Conservation (phyloP, 306 rosid genomes). For the Lablab purpureus region DNA sequence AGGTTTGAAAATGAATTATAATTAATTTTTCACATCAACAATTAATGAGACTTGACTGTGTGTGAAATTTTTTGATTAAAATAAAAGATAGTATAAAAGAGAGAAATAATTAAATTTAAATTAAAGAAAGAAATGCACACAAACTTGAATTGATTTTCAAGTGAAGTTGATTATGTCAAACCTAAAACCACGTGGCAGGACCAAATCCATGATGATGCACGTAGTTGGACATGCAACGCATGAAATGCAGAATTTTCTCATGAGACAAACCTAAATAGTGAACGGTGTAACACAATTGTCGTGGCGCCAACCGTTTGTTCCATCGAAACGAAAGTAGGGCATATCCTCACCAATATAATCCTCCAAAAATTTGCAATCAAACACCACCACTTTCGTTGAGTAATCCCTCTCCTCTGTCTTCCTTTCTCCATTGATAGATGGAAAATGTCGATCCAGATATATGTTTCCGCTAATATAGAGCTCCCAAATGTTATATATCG, state of each 20-base stretch:
- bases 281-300: constrained; percentile 52
- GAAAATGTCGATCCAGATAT: not conserved
- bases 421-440: constrained; percentile 55
- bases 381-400: not conserved
- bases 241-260: not conserved
- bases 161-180: too few relatives aligned
- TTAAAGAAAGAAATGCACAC: not conserved
- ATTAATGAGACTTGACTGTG: too few relatives aligned
- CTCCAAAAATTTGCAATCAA: not conserved
- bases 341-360: not conserved
- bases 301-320: constrained; percentile 40
- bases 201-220: not conserved
- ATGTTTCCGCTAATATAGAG: not conserved
- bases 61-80: too few relatives aligned
- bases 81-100: not conserved
- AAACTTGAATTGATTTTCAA: too few relatives aligned
- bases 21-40: too few relatives aligned
- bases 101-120: not conserved
- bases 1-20: too few relatives aligned
- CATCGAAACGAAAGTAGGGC: not conserved
- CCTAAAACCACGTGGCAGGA: not conserved
- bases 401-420: constrained; percentile 9
- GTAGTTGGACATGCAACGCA: not conserved
- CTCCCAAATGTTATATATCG: not conserved
- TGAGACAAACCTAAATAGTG: not conserved